Evolutionary conservation across 805 yeast genomes (phyloP).

Genomic region (Hanseniaspora lachancei): DNA sequence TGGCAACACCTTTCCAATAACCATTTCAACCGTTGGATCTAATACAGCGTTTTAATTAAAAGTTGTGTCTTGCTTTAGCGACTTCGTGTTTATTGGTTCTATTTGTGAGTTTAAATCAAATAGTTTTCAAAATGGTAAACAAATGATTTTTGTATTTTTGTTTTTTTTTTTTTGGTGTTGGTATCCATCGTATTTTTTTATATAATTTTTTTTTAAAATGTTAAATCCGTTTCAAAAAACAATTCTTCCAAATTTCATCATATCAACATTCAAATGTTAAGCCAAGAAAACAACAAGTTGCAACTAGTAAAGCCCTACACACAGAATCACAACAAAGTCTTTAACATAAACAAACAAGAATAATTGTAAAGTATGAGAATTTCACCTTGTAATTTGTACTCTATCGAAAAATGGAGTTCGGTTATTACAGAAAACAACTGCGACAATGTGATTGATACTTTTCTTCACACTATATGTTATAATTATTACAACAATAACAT

Average conservation of each 20-base stretch:
- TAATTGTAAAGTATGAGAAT: background rate
- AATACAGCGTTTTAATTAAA: background rate
- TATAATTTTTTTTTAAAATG: too few relatives aligned
- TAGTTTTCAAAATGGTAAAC: background rate
- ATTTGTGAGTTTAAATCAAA: background rate
- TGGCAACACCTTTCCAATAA: slow-evolving; percentile 7
- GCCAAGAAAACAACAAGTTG: too few relatives aligned
- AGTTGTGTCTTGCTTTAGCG: too few relatives aligned
- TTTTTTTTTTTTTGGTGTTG: background rate
- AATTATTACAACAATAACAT: slow-evolving; percentile 2
- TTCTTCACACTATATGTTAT: background rate
- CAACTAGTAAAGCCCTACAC: too few relatives aligned
- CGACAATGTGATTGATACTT: background rate
- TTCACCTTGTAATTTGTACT: background rate
- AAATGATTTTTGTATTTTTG: background rate
- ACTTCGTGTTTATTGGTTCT: background rate
- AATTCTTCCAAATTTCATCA: too few relatives aligned
- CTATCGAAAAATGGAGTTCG: background rate
- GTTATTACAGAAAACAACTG: background rate
- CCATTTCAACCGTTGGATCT: background rate
- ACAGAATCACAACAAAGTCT: background rate
- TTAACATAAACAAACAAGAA: too few relatives aligned
- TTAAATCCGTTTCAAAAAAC: too few relatives aligned
- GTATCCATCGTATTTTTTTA: background rate
- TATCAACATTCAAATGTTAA: too few relatives aligned